Evolutionary conservation across 2,329 filamentous ascomycete genomes (phyloP).

Genomic region (Fusarium liriodendri): DNA sequence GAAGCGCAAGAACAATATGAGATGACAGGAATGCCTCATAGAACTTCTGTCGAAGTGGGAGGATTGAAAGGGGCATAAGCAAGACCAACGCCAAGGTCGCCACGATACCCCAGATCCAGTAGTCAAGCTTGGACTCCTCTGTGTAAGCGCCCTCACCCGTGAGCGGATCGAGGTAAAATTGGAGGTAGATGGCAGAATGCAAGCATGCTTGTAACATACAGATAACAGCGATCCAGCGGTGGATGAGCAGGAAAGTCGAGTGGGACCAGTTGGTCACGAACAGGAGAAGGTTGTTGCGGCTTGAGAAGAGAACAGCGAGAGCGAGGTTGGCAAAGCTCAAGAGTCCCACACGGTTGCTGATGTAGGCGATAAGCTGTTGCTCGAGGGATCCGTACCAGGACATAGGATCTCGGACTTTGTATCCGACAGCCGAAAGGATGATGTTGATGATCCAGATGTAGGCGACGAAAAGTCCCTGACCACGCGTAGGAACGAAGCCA

Average conservation of each 20-base stretch:
- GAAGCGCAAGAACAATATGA: slow-evolving; percentile 54
- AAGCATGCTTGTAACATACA: slow-evolving; percentile 56
- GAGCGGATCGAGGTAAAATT: neutral
- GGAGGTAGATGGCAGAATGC: slow-evolving; percentile 47
- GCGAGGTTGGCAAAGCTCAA: slow-evolving; percentile 53
- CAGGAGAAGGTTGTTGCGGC: slow-evolving; percentile 59
- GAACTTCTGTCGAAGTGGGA: slow-evolving; percentile 49
- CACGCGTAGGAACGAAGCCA: slow-evolving; percentile 50
- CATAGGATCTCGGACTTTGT: slow-evolving; percentile 41
- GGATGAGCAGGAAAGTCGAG: slow-evolving; percentile 58
- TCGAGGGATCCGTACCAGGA: slow-evolving; percentile 41
- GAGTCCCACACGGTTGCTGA: slow-evolving; percentile 54
- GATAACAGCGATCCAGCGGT: slow-evolving; percentile 61
- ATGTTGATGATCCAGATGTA: slow-evolving; percentile 53
- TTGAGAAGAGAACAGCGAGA: slow-evolving; percentile 55
- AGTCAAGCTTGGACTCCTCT: neutral
- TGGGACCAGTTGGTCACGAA: slow-evolving; percentile 60
- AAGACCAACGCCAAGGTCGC: slow-evolving; percentile 48
- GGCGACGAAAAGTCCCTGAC: slow-evolving; percentile 55
- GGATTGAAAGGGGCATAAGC: slow-evolving; percentile 46
- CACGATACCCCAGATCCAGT: slow-evolving; percentile 51
- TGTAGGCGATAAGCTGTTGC: slow-evolving; percentile 47
- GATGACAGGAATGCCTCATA: slow-evolving; percentile 58
- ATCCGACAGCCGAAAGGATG: slow-evolving; percentile 47
- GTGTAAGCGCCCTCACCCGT: neutral